These are phyloP conservation scores for Volvox africanus DNA, from an alignment of 139 green algal genomes.

Conservation along the genomic window DNA sequence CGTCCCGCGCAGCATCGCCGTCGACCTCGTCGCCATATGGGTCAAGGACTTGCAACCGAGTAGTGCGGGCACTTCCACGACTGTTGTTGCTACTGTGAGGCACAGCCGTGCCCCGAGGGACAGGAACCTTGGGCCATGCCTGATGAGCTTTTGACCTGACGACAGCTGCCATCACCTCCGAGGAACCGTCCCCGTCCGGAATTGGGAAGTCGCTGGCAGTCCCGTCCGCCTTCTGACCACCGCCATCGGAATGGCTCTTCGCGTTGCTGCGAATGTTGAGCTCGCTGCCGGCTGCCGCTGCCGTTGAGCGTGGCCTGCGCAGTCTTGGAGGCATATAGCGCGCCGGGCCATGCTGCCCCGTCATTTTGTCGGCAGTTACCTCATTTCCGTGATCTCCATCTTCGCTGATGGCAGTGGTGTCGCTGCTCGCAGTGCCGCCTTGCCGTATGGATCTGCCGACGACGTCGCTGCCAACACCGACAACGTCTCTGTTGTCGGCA, in stretches of 20 bases:
- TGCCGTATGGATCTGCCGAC: too few relatives aligned
- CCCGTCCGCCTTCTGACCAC: background rate
- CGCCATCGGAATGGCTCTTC: too few relatives aligned
- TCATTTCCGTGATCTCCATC: too few relatives aligned
- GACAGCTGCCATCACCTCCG: too few relatives aligned
- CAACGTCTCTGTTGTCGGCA: background rate
- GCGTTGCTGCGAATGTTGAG: background rate
- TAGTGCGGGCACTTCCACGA: background rate
- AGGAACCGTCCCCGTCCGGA: too few relatives aligned
- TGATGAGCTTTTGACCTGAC: too few relatives aligned
- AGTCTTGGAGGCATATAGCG: background rate
- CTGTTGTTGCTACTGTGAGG: background rate
- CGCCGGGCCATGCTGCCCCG: too few relatives aligned
- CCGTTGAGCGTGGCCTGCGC: background rate
- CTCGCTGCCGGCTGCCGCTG: background rate
- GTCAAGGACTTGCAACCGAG: background rate
- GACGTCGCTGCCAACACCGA: background rate
- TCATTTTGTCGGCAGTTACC: background rate
- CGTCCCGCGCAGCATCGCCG: background rate
- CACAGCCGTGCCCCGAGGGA: too few relatives aligned
- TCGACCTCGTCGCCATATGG: background rate
- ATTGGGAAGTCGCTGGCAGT: background rate
- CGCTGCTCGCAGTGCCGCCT: too few relatives aligned
- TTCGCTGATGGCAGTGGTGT: too few relatives aligned
- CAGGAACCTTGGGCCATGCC: too few relatives aligned